These are phyloP conservation scores for Globisporangium nodosum DNA, from an alignment of 352 stramenopile genomes.

Conservation along the genomic window DNA sequence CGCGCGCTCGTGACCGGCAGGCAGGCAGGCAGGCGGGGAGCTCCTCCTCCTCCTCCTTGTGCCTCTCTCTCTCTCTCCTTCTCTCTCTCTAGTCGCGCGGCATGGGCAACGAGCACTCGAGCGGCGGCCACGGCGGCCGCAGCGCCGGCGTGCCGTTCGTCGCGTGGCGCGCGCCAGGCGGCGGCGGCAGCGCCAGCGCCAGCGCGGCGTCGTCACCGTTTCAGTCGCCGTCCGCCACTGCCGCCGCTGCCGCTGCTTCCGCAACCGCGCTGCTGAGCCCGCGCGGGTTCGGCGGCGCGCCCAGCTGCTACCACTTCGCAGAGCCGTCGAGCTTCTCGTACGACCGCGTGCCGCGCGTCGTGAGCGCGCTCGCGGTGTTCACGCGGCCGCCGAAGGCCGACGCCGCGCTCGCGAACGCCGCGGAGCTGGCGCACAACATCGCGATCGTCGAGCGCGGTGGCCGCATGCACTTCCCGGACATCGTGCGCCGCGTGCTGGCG, in stretches of 20 bases:
- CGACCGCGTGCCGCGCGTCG: constrained; percentile 45
- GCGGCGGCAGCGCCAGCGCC: background rate
- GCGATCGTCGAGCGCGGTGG: constrained; percentile 74
- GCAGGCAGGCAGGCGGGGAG: no score
- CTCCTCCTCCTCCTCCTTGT: background rate
- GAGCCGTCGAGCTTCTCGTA: constrained; percentile 82
- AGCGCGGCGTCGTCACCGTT: background rate
- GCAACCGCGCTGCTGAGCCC: background rate
- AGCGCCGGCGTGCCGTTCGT: constrained; percentile 71
- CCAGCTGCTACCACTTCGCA: constrained; percentile 61
- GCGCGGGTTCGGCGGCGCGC: constrained; percentile 11
- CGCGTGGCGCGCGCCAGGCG: constrained; percentile 35
- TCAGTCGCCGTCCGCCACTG: background rate
- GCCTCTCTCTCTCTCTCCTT: background rate
- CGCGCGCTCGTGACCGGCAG: no score
- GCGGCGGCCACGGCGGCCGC: constrained; percentile 14
- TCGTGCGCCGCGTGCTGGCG: constrained; percentile 63
- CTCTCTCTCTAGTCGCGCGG: background rate
- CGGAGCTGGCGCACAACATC: constrained; percentile 55
- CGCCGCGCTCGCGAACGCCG: constrained; percentile 54
- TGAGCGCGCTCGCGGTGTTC: constrained; percentile 49
- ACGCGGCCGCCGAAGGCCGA: constrained; percentile 66
- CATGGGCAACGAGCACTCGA: constrained; percentile 63
- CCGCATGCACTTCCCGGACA: constrained; percentile 80
- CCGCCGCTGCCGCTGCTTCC: constrained; percentile 7